Evolutionary conservation across 2,329 filamentous ascomycete genomes (phyloP).

Genomic region (Xylaria sp.): DNA sequence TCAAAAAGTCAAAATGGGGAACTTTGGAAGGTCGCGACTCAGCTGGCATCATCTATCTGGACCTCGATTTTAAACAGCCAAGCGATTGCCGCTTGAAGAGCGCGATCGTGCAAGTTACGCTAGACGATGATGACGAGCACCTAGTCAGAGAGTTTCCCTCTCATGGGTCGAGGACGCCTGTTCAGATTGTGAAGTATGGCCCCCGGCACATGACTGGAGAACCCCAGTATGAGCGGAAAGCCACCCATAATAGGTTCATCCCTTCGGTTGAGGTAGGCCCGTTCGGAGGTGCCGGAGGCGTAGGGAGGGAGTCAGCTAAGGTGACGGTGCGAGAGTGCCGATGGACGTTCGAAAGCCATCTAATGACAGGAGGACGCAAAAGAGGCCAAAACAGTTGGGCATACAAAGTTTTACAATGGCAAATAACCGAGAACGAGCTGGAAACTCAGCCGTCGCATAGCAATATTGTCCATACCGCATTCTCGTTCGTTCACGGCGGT

Average conservation of each 20-base stretch:
- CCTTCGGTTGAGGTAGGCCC: conserved; percentile 40
- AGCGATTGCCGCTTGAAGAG: conserved; percentile 42
- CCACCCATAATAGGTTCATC: conserved; percentile 30
- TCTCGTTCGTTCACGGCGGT: conserved; percentile 47
- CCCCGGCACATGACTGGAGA: conserved; percentile 43
- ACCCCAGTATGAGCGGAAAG: conserved; percentile 30
- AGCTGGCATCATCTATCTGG: conserved; percentile 47
- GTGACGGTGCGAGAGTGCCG: conserved; percentile 36
- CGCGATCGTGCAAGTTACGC: conserved; percentile 43
- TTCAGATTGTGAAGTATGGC: conserved; percentile 44
- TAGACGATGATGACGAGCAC: conserved; percentile 45
- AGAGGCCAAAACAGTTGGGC: conserved; percentile 33
- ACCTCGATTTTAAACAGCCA: conserved; percentile 45
- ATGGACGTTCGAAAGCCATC: conserved; percentile 45
- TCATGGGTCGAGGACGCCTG: conserved; percentile 30
- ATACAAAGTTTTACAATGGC: conserved; percentile 47
- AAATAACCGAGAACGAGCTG: conserved; percentile 48
- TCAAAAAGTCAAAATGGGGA: conserved; percentile 48
- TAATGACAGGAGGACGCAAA: conserved; percentile 35
- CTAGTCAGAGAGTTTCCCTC: conserved; percentile 33
- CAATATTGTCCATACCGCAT: conserved; percentile 48
- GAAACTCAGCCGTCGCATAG: conserved; percentile 42
- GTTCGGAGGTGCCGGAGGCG: conserved; percentile 40
- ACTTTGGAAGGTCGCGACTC: conserved; percentile 39
- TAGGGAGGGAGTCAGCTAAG: conserved; percentile 41